Percentiles rank a stretch among this genome's conserved stretches.
phyloP scores from a whole-genome alignment of 1,284 basidiomycete species.

The Trichosporon inkin region DNA sequence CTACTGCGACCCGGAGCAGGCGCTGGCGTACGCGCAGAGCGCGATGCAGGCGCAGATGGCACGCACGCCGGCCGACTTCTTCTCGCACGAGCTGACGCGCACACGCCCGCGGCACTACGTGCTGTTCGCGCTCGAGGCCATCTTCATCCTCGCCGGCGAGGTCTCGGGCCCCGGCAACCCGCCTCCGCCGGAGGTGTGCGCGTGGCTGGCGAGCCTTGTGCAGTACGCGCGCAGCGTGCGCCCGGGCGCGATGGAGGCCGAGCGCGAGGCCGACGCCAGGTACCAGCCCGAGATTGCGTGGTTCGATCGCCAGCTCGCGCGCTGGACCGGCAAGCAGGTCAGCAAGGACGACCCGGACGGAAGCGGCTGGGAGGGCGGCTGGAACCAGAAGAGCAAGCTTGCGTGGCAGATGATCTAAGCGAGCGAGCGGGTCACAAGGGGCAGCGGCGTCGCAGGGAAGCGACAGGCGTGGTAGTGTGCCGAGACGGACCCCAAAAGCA shows the following conservation, averaged over 20 bases:
- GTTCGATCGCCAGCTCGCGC: constrained; percentile 29
- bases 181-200: constrained; percentile 4
- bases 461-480: no score
- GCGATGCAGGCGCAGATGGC: constrained; percentile 7
- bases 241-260: constrained; percentile 28
- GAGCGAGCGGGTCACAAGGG: not conserved
- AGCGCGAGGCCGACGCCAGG: constrained; percentile 27
- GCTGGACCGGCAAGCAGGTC: constrained; percentile 22
- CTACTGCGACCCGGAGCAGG: constrained; percentile 18
- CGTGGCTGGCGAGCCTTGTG: constrained; percentile 22
- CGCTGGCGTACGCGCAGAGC: constrained; percentile 13
- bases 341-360: constrained; percentile 26
- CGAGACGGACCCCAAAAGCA: no score
- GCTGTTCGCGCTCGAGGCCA: constrained; percentile 35
- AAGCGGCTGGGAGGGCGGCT: constrained; percentile 32
- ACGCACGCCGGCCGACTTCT: constrained; percentile 18
- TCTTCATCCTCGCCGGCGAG: constrained; percentile 29
- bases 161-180: constrained; percentile 10
- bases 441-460: no score
- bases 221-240: constrained; percentile 23
- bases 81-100: constrained; percentile 26
- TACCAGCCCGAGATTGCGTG: constrained; percentile 26
- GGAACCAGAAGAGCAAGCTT: constrained; percentile 30
- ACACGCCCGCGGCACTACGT: constrained; percentile 34
- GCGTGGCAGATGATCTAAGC: constrained; percentile 28